These are phyloP conservation scores for Penicillium nordicum DNA, from an alignment of 2,329 filamentous ascomycete species.

Conservation along the genomic window DNA sequence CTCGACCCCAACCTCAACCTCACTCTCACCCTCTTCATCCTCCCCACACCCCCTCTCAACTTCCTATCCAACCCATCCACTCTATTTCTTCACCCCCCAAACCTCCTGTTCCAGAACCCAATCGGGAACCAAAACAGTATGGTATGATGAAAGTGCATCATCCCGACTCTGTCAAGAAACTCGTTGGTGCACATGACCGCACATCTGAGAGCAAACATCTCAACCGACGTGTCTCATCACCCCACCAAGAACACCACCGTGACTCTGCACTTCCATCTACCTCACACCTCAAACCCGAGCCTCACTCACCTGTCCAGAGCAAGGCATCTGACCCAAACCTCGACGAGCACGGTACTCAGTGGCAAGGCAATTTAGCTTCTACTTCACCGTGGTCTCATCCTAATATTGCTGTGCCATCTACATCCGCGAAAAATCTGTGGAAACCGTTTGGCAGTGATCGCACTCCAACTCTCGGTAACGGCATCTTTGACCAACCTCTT, in stretches of 20 bases:
- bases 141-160: slow-evolving; percentile 62
- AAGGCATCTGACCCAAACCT: slow-evolving; percentile 25
- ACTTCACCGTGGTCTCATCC: slow-evolving; percentile 37
- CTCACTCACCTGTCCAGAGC: slow-evolving; percentile 1
- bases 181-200: slow-evolving; percentile 37
- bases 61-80: background rate
- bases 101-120: slow-evolving; percentile 56
- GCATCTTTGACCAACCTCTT: slow-evolving; percentile 57
- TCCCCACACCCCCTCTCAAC: slow-evolving; percentile 2
- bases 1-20: slow-evolving; percentile 26
- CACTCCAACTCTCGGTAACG: slow-evolving; percentile 60
- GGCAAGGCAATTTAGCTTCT: slow-evolving; percentile 38
- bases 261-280: slow-evolving; percentile 27
- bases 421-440: slow-evolving; percentile 54
- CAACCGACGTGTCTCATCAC: slow-evolving; percentile 31
- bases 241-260: slow-evolving; percentile 29
- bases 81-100: slow-evolving; percentile 54
- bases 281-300: background rate
- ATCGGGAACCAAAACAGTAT: slow-evolving; percentile 57
- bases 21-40: slow-evolving; percentile 1
- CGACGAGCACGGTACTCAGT: slow-evolving; percentile 37
- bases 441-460: slow-evolving; percentile 55
- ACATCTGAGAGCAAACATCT: slow-evolving; percentile 33
- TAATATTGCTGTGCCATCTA: slow-evolving; percentile 34
- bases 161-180: slow-evolving; percentile 51